Conservation (phyloP, 306 rosid species). For the Cicer judaicum region DNA sequence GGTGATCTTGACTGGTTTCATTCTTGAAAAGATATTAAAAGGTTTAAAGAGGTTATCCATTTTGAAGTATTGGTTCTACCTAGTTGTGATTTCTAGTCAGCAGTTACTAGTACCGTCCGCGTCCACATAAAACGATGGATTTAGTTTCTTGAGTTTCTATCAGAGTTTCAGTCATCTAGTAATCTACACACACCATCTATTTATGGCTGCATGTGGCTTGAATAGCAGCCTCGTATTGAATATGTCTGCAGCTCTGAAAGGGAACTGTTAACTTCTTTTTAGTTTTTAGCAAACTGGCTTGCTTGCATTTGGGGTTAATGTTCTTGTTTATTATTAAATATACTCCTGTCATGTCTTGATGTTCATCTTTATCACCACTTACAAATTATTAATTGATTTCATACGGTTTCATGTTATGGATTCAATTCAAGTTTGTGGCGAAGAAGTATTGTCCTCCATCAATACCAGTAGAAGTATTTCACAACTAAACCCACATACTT, state of each 20-base stretch:
- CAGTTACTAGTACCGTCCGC: background rate
- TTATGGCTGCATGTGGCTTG: background rate
- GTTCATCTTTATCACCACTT: conserved; percentile 25
- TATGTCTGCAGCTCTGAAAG: background rate
- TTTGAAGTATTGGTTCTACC: background rate
- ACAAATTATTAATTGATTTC: conserved; percentile 8
- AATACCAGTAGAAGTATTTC: conserved; percentile 59
- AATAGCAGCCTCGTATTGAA: background rate
- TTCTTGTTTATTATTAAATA: conserved; percentile 8
- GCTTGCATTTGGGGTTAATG: background rate
- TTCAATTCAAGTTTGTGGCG: conserved; percentile 73
- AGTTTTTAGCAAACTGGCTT: background rate
- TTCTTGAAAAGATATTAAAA: too few relatives aligned
- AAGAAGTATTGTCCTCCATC: conserved; percentile 62
- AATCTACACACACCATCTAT: background rate
- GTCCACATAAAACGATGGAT: background rate
- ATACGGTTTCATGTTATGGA: background rate
- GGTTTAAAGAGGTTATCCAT: too few relatives aligned
- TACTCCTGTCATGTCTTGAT: background rate
- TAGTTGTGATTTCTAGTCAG: conserved; percentile 5
- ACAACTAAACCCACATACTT: conserved; percentile 37
- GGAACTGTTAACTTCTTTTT: background rate
- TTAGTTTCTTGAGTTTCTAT: conserved; percentile 8
- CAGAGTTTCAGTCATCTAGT: background rate
- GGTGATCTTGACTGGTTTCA: background rate